Evolutionary conservation across 1,284 basidiomycete genomes (phyloP), one percentile per base, ranked within the genome.

Genomic region (Thelephora terrestris): DNA sequence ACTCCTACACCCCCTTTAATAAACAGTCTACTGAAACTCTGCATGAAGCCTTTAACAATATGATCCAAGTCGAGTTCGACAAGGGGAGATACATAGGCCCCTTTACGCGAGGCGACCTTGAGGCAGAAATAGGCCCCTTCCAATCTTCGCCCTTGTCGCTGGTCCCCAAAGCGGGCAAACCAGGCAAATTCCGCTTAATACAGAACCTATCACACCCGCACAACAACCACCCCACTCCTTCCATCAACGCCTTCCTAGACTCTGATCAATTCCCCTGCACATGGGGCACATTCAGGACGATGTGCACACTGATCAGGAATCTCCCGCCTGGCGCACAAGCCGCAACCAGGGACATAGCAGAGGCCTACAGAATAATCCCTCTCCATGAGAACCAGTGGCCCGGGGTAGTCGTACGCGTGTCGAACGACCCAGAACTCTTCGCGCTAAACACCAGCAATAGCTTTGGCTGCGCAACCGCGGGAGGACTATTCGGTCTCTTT

Each of bases 131-230:
- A 2, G 65, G 67, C 0, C 66, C 67, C 1, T 57, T 63, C 36
- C 68, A 69, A 29, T 51, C 65, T 0, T 70, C 69, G 0, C 68
- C 68, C 0, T 36, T 73, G 0, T 65, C 61, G 1, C 40, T 71
- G 0, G 54, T 60, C 2, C 58, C 57, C 0, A 61, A 63, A 43
- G 49, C 54, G 0, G 51, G 53, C 27, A 58, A 58, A 7, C 58
- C 56, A 0, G 37, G 50, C 4, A 52, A 50, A 32, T 60, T 43
- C 43, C 46, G 55, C 5, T 20, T 62, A 0, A 57, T 75, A 0
- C 69, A 74, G 5, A 68, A 74, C 43, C 60, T 71, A 16, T 75
- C 69, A 0, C 60, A 54, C 48, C 63, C 65, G 1, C 43, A 54
- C 14, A 7, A 16, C 5, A 27, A 27, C 27, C 27, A 27, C 5